These are phyloP conservation scores for Cryptococcus amylolentus DNA, from an alignment of 1,284 basidiomycete genomes.

Conservation along the genomic window DNA sequence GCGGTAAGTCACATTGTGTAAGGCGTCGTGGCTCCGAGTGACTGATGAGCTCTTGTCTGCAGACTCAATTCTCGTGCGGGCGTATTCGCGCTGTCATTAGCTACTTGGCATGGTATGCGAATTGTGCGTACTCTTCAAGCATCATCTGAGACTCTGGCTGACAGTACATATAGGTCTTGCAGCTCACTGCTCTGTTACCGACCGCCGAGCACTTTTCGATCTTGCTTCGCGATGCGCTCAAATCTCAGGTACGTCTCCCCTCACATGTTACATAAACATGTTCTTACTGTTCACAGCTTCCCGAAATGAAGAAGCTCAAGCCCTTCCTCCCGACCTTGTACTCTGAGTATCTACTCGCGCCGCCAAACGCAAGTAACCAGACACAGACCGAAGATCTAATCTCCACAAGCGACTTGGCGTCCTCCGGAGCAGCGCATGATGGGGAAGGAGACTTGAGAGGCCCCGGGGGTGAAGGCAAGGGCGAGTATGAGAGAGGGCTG, in stretches of 20 bases:
- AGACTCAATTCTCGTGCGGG: conserved; percentile 80
- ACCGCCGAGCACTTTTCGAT: conserved; percentile 94
- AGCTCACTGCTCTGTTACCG: conserved; percentile 90
- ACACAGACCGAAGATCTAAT: conserved; percentile 21
- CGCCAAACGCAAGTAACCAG: conserved; percentile 27
- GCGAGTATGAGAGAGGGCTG: conserved; percentile 72
- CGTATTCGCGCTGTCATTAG: conserved; percentile 88
- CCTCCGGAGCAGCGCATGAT: conserved; percentile 28
- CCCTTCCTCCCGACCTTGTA: conserved; percentile 88
- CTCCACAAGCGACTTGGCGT: conserved; percentile 21
- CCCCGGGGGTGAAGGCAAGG: conserved; percentile 51
- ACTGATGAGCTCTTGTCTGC: not conserved
- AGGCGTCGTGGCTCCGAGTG: too few relatives aligned
- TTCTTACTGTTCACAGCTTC: conserved; percentile 53
- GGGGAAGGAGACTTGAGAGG: conserved; percentile 57
- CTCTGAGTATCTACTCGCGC: conserved; percentile 77
- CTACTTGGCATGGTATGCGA: conserved; percentile 94
- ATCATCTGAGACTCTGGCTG: not conserved
- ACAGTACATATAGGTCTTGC: conserved; percentile 66
- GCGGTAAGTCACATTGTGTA: conserved; percentile 49
- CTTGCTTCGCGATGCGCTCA: conserved; percentile 82
- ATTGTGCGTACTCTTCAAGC: conserved; percentile 59
- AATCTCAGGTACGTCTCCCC: conserved; percentile 60
- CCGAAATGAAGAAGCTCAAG: conserved; percentile 92
- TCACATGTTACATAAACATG: not conserved